phyloP scores from a whole-genome alignment of 1,284 basidiomycete species.

The Leccinum angustisporum region DNA sequence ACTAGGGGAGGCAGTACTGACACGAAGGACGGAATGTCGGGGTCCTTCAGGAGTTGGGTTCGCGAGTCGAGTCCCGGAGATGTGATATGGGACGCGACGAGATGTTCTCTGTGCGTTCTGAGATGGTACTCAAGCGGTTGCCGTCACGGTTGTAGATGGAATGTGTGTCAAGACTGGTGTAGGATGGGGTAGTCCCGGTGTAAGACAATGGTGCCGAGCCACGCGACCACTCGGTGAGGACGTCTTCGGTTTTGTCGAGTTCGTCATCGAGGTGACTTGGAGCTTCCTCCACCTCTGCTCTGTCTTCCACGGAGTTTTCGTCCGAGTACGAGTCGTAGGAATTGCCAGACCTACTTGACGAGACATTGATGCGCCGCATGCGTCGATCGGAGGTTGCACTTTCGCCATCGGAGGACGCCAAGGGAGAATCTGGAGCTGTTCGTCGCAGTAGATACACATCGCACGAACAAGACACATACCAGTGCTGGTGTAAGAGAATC shows the following conservation, averaged over 20 bases:
- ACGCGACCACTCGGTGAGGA: constrained; percentile 57
- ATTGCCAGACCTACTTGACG: constrained; percentile 31
- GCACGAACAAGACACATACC: constrained; percentile 23
- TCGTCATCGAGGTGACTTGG: constrained; percentile 66
- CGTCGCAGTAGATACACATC: no score
- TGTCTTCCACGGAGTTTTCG: constrained; percentile 47
- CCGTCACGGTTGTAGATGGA: constrained; percentile 40
- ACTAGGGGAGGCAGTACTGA: constrained; percentile 26
- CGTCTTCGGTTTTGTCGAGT: constrained; percentile 58
- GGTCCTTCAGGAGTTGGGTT: constrained; percentile 41
- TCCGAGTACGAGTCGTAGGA: constrained; percentile 40
- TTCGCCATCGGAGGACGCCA: constrained; percentile 42
- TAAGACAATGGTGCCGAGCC: constrained; percentile 38
- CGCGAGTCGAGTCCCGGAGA: constrained; percentile 31
- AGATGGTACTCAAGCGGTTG: constrained; percentile 53
- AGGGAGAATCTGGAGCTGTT: constrained; percentile 16
- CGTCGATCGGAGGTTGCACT: constrained; percentile 36
- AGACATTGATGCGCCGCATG: constrained; percentile 43
- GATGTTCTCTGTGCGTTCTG: constrained; percentile 55
- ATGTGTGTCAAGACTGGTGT: constrained; percentile 35
- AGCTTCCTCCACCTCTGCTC: constrained; percentile 60
- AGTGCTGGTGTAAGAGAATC: constrained; percentile 41
- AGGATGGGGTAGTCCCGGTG: constrained; percentile 36
- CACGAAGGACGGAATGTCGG: constrained; percentile 40
- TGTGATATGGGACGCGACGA: constrained; percentile 47